phyloP scores from a whole-genome alignment of 805 yeast species.

The Zygotorulaspora florentina region DNA sequence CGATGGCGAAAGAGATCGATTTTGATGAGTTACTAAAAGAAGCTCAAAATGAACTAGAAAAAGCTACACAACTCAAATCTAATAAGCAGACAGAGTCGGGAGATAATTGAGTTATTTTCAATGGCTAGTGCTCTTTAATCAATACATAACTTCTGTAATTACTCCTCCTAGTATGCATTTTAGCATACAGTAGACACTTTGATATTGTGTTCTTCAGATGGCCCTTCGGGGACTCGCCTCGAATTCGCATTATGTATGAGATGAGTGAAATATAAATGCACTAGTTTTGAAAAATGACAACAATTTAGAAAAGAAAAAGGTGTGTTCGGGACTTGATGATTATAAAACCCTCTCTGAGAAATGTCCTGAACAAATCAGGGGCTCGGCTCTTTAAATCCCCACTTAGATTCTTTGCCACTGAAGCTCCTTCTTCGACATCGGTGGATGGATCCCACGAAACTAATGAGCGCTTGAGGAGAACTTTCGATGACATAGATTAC shows the following conservation, averaged over 20 bases:
- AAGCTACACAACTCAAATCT: slow-evolving; percentile 27
- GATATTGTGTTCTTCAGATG: too few species aligned
- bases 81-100: slow-evolving; percentile 8
- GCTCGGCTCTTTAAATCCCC: background rate
- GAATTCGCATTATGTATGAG: too few species aligned
- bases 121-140: background rate
- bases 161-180: too few species aligned
- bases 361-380: background rate
- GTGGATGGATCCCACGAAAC: background rate
- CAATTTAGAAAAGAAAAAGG: background rate
- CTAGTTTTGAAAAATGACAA: too few species aligned
- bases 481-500: slow-evolving; percentile 59
- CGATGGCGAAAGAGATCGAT: slow-evolving; percentile 63
- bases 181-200: too few species aligned
- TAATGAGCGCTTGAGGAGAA: slow-evolving; percentile 18
- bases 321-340: background rate
- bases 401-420: slow-evolving; percentile 2
- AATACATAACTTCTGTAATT: background rate
- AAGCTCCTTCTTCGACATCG: background rate
- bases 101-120: background rate
- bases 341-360: background rate
- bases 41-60: slow-evolving; percentile 62
- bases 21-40: slow-evolving; percentile 58
- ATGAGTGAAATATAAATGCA: too few species aligned
- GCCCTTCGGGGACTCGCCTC: too few species aligned